These are phyloP conservation scores for Funneliformis geosporum DNA, from an alignment of 192 early-diverging fungal genomes.

Conservation along the genomic window DNA sequence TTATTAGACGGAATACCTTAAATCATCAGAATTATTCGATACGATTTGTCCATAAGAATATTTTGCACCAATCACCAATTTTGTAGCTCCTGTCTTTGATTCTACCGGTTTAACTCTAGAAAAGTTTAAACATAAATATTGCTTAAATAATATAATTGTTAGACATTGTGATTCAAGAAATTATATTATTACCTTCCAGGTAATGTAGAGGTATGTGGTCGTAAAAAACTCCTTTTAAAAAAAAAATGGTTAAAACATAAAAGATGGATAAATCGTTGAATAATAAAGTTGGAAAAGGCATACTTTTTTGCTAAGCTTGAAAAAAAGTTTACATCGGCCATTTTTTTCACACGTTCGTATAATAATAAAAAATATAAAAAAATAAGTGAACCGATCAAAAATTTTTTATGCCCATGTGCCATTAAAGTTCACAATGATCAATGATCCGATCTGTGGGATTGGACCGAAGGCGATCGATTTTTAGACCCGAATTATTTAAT, in stretches of 20 bases:
- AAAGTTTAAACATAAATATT: conserved; percentile 8
- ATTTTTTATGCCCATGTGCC: no score
- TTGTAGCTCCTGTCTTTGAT: conserved; percentile 44
- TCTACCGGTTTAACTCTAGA: conserved; percentile 49
- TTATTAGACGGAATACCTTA: conserved; percentile 28
- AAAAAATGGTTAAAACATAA: background rate
- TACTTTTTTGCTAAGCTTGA: background rate
- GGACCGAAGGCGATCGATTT: no score
- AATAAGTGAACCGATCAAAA: no score
- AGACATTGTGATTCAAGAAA: background rate
- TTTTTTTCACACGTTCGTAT: background rate
- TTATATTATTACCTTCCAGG: conserved; percentile 43
- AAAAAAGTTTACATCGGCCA: background rate
- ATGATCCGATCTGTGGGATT: no score
- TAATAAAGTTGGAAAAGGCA: background rate
- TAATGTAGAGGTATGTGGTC: conserved; percentile 37
- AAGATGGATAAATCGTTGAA: background rate
- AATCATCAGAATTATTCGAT: conserved; percentile 37
- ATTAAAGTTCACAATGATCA: no score
- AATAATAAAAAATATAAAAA: no score
- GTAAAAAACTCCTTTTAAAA: conserved; percentile 39
- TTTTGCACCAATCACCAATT: conserved; percentile 47
- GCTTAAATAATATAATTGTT: background rate
- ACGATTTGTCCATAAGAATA: conserved; percentile 46
- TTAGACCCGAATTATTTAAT: no score